Evolutionary conservation across 2,329 filamentous ascomycete genomes (phyloP).

Genomic region (Aspergillus sp.): DNA sequence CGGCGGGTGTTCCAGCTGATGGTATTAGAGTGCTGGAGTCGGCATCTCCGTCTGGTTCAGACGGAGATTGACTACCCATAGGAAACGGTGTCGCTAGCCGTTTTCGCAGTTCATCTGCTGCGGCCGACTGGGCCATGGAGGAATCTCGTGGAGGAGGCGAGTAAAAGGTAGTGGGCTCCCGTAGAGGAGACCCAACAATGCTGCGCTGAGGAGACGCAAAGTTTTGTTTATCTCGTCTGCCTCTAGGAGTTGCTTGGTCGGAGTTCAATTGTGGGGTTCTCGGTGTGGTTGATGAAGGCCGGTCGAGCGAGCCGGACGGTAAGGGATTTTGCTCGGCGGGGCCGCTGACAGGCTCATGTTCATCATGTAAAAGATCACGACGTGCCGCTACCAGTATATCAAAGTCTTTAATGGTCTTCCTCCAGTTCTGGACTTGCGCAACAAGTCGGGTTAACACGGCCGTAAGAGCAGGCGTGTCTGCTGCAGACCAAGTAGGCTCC

Average conservation of each 20-base stretch:
- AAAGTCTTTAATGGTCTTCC: constrained; percentile 69
- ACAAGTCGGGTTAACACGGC: constrained; percentile 63
- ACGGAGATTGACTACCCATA: constrained; percentile 13
- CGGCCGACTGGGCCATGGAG: constrained; percentile 28
- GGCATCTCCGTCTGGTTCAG: not conserved
- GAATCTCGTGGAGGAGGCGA: constrained; percentile 32
- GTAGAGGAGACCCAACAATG: constrained; percentile 29
- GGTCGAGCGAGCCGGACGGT: constrained; percentile 26
- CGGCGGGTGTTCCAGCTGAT: not conserved
- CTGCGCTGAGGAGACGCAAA: constrained; percentile 24
- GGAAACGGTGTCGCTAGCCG: constrained; percentile 41
- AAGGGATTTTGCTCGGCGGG: constrained; percentile 31
- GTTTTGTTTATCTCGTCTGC: constrained; percentile 25
- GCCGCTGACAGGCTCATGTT: constrained; percentile 29
- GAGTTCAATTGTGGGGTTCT: constrained; percentile 13
- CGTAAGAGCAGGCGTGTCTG: constrained; percentile 55
- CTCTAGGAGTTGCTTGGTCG: constrained; percentile 31
- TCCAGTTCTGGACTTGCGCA: constrained; percentile 66
- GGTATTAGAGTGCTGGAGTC: not conserved
- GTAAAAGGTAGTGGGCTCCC: constrained; percentile 25
- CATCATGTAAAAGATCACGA: constrained; percentile 45
- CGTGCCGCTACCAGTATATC: constrained; percentile 70
- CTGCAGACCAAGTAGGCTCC: constrained; percentile 56
- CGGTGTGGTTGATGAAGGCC: constrained; percentile 10
- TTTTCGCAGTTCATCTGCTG: constrained; percentile 39